These are phyloP conservation scores for Neoscytalidium dimidiatum DNA, from an alignment of 2,329 filamentous ascomycete genomes.

Conservation along the genomic window DNA sequence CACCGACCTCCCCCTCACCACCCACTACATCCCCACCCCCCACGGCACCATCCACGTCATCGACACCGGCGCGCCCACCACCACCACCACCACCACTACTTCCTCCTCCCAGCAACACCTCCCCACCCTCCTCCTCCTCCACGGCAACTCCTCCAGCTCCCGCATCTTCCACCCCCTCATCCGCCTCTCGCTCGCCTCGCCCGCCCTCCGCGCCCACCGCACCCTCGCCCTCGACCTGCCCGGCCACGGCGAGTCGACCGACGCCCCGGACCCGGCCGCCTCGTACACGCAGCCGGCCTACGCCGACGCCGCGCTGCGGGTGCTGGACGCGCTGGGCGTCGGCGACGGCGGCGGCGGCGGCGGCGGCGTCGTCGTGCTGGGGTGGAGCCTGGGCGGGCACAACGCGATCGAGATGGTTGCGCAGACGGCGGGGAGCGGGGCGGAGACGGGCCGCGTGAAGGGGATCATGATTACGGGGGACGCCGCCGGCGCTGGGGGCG, in stretches of 20 bases:
- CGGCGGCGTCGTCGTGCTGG: slow-evolving; percentile 25
- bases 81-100: not conserved
- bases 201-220: slow-evolving; percentile 21
- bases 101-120: not conserved
- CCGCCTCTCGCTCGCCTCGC: slow-evolving; percentile 23
- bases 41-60: slow-evolving; percentile 13
- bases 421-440: not conserved
- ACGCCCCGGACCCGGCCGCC: slow-evolving; percentile 28
- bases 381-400: slow-evolving; percentile 38
- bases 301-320: slow-evolving; percentile 32
- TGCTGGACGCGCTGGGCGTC: slow-evolving; percentile 27
- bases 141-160: slow-evolving; percentile 34
- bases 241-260: slow-evolving; percentile 34
- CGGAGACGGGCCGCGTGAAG: slow-evolving; percentile 13
- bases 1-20: not conserved
- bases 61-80: not conserved
- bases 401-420: slow-evolving; percentile 34
- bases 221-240: slow-evolving; percentile 36
- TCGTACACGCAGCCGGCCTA: slow-evolving; percentile 35
- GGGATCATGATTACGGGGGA: slow-evolving; percentile 34
- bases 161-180: slow-evolving; percentile 32
- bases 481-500: slow-evolving; percentile 29
- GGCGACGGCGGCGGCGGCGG: not conserved
- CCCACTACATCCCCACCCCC: slow-evolving; percentile 7
- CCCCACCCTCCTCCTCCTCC: slow-evolving; percentile 32